Evolutionary conservation across 192 early-diverging fungal genomes (phyloP), one percentile per base, ranked within the genome.

Genomic region (Allomyces javanicus): DNA sequence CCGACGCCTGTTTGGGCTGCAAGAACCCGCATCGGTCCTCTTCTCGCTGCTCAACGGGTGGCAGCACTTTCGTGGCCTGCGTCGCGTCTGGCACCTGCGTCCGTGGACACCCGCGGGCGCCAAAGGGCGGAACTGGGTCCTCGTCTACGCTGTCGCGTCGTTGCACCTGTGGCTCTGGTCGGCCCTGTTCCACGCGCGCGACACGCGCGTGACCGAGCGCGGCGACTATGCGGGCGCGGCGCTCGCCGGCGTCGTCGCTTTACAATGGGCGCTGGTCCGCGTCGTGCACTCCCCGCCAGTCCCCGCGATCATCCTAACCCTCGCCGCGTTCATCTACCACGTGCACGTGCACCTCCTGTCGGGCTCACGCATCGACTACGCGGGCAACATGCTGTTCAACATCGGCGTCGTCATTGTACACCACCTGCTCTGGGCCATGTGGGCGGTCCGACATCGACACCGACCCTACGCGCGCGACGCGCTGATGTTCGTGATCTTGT

Each of bases 201-300:
- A 99, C 68, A 87, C 87, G 61, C 77, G 83, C 0, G 63, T 82
- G 25, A 96, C 94, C 0, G 96, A 99, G 72, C 89, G 87, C 64
- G 76, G 95, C 63, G 96, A 99, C 72, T 99, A 99, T 73, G 95
- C 91, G 70, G 87, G 88, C 4, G 94, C 94, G 0, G 90, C 88
- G 9, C 69, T 85, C 5, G 80, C 85, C 7, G 86, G 95, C 25
- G 72, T 91, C 25, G 73, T 86, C 55, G 81, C 87, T 24, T 21
- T 14, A 6, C 50, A 58, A n/a, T 58, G 50, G 50, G 12, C 50
- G 17, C 17, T 58, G 4, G 12, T 6, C 17, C 50, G 50, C 3
- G 50, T 58, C 17, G 17, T n/a, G 0, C 12, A 14, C 4, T 58
- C 14, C 50, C 50, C 50, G 9, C 50, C 9, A 58, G 66, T 83